Percentiles rank a stretch among this genome's conserved stretches.
Evolutionary conservation across 305 asterid genomes (phyloP).

Genomic region (Petunia hybrid): DNA sequence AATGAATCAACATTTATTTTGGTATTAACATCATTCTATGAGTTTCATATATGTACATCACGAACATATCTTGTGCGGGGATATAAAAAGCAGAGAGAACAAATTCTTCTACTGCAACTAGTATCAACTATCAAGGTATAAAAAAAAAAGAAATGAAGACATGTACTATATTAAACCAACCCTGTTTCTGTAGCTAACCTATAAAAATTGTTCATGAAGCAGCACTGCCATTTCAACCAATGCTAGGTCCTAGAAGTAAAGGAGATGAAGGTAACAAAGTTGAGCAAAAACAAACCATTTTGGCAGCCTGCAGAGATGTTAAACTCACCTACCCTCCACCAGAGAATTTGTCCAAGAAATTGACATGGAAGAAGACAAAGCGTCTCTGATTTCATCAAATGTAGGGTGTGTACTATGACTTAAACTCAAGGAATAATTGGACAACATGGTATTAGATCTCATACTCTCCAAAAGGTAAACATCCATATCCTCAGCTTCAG

Average conservation of each 20-base stretch:
- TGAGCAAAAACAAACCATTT: conserved; percentile 25
- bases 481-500: conserved; percentile 56
- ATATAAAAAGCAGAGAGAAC: neutral
- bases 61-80: neutral
- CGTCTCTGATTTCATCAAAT: conserved; percentile 58
- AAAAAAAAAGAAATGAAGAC: conserved; percentile 21
- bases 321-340: conserved; percentile 60
- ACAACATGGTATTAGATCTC: conserved; percentile 52
- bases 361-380: conserved; percentile 53
- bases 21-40: neutral
- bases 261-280: conserved; percentile 21
- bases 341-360: conserved; percentile 57
- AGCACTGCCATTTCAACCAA: conserved; percentile 25
- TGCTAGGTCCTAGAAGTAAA: conserved; percentile 29
- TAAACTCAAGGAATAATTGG: conserved; percentile 43
- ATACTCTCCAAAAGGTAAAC: conserved; percentile 54
- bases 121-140: conserved; percentile 8
- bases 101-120: neutral
- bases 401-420: conserved; percentile 61
- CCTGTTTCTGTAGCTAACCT: conserved; percentile 28
- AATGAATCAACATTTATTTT: neutral
- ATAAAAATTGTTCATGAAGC: conserved; percentile 6
- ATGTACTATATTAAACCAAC: conserved; percentile 28
- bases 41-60: neutral
- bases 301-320: neutral